phyloP scores from a whole-genome alignment of 176 grass and related monocot species.

The Eleusine coracana region DNA sequence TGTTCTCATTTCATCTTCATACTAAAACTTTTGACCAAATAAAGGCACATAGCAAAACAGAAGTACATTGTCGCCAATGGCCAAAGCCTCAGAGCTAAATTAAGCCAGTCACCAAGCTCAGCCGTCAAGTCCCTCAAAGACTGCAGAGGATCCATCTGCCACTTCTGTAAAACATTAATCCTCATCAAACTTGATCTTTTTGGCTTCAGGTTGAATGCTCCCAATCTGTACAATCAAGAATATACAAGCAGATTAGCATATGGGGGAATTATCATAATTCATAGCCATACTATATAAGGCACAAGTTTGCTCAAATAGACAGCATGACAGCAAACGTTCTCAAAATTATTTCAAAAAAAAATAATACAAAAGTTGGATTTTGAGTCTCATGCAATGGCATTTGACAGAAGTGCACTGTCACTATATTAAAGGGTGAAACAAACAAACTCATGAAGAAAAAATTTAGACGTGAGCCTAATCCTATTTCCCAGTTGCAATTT shows the following conservation, averaged over 20 bases:
- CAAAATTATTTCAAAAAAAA: background rate
- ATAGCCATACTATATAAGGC: background rate
- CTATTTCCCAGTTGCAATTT: background rate
- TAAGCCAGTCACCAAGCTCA: background rate
- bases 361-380: background rate
- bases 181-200: constrained; percentile 64
- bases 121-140: background rate
- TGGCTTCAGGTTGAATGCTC: constrained; percentile 45
- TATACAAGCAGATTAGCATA: background rate
- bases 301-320: background rate
- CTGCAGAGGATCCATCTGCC: background rate
- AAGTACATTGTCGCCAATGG: background rate
- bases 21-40: background rate
- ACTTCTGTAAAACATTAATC: constrained; percentile 21
- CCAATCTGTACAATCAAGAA: constrained; percentile 38
- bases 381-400: background rate
- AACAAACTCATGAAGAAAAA: background rate
- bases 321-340: background rate
- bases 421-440: background rate
- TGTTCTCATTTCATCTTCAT: background rate
- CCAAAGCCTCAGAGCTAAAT: background rate
- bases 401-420: background rate
- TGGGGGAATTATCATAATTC: background rate
- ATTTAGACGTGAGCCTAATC: background rate
- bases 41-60: background rate